Evolutionary conservation across 2,329 filamentous ascomycete species (phyloP), one percentile per base, ranked within the genome.

Genomic region (Botrytis deweyae): DNA sequence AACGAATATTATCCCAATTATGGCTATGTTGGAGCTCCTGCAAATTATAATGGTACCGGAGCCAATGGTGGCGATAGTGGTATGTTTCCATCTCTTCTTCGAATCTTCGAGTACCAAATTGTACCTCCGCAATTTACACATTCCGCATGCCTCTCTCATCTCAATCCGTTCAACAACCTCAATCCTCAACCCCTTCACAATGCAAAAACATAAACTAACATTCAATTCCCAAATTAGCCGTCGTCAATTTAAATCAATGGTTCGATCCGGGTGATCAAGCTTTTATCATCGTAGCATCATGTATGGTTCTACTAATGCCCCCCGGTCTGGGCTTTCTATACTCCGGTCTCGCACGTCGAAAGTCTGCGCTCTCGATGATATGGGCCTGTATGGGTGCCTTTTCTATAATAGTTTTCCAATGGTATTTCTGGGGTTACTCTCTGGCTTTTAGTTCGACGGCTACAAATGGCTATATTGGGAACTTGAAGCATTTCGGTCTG

Each of bases 361-460:
- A 99, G 87, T 98, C 96, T 8, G 96, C 96, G 44, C 88, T 99
- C 62, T 97, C 94, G 77, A 92, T 98, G 87, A 96, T 99, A 81
- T 98, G 95, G 94, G 94, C 95, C 22, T 94, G 92, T 85, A 97
- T 99, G 93, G 95, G 92, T 83, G 96, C 94, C 65, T 92, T 92
- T 82, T 95, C 93, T 66, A 91, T 98, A 81, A 88, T 98, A 82
- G 92, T 93, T 73, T 98, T 99, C 86, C 96, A 99, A 85, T 99
- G 96, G 96, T 98, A 98, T 81, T 98, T 99, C 83, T 98, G 96
- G 95, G 96, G 96, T 55, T 99, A 97, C 84, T 97, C 95, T 22
- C 87, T 99, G 75, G 95, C 95, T 70, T 98, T 98, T 84, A 96
- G 93, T 80, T 87, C 88, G 62, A 90, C 90, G 22, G 93, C 91